A percentile compares a stretch with the other conserved stretches of the same genome.
These are phyloP conservation scores for Rhododendron henanense DNA, from an alignment of 148 eudicot species.

Conservation along the genomic window DNA sequence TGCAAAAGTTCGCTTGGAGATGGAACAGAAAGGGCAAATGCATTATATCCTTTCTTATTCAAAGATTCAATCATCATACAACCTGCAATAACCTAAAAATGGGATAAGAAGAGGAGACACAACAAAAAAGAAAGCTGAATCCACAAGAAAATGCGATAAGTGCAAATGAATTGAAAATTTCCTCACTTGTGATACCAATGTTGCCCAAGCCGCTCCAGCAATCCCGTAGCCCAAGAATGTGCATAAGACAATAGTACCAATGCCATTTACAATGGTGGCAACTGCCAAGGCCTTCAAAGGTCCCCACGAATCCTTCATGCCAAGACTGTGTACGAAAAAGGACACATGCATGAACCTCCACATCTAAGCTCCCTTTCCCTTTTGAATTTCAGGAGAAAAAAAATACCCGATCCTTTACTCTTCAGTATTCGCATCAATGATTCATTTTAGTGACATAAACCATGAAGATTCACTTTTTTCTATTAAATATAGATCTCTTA, in stretches of 20 bases:
- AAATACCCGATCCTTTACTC: background rate
- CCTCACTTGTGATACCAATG: conserved; percentile 78
- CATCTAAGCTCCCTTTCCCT: too few relatives aligned
- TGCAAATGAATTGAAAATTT: background rate
- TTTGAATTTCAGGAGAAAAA: background rate
- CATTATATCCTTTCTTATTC: conserved; percentile 83
- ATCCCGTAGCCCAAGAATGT: conserved; percentile 68
- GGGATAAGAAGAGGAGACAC: background rate
- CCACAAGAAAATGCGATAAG: background rate
- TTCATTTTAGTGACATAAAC: background rate
- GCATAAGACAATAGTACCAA: conserved; percentile 80
- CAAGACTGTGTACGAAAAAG: conserved; percentile 52
- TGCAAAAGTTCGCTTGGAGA: conserved; percentile 56
- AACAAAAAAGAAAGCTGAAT: background rate
- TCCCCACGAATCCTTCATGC: conserved; percentile 99
- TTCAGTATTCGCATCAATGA: background rate
- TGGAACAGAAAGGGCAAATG: conserved; percentile 57
- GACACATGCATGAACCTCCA: background rate
- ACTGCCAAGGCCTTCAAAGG: conserved; percentile 93
- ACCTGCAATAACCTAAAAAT: conserved; percentile 73
- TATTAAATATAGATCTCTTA: background rate
- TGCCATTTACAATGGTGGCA: conserved; percentile 72
- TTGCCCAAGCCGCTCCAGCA: conserved; percentile 99
- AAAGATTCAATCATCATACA: conserved; percentile 77
- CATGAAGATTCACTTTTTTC: background rate